Conservation (phyloP, 2,329 filamentous ascomycete genomes). For the Tolypocladium guangdongense region DNA sequence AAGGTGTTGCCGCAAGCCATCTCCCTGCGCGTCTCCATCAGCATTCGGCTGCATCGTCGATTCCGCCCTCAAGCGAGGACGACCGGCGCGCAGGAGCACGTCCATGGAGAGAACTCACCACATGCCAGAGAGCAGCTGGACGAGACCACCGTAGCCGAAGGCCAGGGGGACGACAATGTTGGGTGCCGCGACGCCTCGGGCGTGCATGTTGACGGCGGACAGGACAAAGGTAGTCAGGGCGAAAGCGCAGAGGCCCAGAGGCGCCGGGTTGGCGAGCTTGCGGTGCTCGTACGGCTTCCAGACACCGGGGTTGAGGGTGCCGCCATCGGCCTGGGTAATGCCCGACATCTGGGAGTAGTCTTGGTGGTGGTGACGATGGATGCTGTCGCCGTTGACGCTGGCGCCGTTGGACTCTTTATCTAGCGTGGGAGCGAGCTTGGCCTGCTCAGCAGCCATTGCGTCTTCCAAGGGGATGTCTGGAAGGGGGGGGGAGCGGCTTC, state of each 20-base stretch:
- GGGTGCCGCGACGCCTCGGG: constrained; percentile 46
- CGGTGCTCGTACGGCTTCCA: constrained; percentile 54
- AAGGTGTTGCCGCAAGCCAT: constrained; percentile 84
- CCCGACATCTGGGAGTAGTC: constrained; percentile 14
- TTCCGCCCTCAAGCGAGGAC: not conserved
- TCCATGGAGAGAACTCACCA: constrained; percentile 48
- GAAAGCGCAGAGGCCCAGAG: constrained; percentile 67
- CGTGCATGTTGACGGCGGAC: constrained; percentile 60
- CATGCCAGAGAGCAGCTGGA: constrained; percentile 76
- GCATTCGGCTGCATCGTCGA: not conserved
- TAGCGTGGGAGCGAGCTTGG: constrained; percentile 1
- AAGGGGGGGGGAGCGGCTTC: not conserved
- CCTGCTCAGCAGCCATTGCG: constrained; percentile 6
- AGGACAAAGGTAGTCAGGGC: constrained; percentile 76
- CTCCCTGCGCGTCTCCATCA: constrained; percentile 44
- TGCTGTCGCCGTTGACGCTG: constrained; percentile 1
- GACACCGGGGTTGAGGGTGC: constrained; percentile 61
- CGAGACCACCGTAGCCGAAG: constrained; percentile 65
- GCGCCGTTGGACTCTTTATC: constrained; percentile 9
- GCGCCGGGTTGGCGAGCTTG: constrained; percentile 71
- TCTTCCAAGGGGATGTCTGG: not conserved
- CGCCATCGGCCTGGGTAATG: constrained; percentile 46
- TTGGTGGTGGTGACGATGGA: constrained; percentile 13
- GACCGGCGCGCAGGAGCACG: not conserved
- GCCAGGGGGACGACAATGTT: constrained; percentile 60